These are phyloP conservation scores for Paraphoma sp. DNA, from an alignment of 2,329 filamentous ascomycete genomes.

Conservation along the genomic window DNA sequence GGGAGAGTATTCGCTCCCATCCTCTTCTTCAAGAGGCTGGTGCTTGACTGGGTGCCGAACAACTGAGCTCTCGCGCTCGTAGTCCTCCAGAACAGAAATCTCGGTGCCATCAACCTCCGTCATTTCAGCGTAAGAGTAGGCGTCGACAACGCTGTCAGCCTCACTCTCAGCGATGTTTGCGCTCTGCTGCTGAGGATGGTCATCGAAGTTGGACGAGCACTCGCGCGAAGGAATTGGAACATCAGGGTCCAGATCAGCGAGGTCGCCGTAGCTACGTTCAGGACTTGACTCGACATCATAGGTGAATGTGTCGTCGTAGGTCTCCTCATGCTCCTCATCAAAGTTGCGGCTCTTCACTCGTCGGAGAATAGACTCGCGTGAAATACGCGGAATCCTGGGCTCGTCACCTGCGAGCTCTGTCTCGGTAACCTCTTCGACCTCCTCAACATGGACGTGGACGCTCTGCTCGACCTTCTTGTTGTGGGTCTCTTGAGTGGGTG, in stretches of 20 bases:
- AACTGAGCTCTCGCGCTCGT: conserved; percentile 58
- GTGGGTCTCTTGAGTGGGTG: conserved; percentile 45
- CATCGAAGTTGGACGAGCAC: conserved; percentile 65
- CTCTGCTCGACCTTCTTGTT: conserved; percentile 32
- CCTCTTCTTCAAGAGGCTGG: conserved; percentile 55
- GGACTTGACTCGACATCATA: conserved; percentile 60
- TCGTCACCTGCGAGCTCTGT: conserved; percentile 50
- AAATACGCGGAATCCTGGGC: conserved; percentile 79
- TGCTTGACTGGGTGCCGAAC: conserved; percentile 59
- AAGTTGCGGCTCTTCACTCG: conserved; percentile 74
- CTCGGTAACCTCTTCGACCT: conserved; percentile 30
- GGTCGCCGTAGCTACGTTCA: conserved; percentile 60
- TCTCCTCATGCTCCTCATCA: conserved; percentile 57
- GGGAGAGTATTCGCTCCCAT: conserved; percentile 64
- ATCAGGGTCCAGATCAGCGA: conserved; percentile 77
- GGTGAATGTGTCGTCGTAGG: conserved; percentile 41
- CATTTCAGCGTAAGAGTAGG: conserved; percentile 63
- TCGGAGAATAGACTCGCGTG: conserved; percentile 89
- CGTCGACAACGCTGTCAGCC: conserved; percentile 57
- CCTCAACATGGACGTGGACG: conserved; percentile 43
- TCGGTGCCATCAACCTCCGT: conserved; percentile 66
- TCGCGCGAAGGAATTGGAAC: conserved; percentile 89
- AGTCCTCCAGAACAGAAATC: conserved; percentile 52
- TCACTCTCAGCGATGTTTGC: conserved; percentile 67
- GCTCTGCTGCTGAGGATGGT: conserved; percentile 67